Evolutionary conservation across 148 eudicot species (phyloP).

Genomic region (Persicaria maculosa): DNA sequence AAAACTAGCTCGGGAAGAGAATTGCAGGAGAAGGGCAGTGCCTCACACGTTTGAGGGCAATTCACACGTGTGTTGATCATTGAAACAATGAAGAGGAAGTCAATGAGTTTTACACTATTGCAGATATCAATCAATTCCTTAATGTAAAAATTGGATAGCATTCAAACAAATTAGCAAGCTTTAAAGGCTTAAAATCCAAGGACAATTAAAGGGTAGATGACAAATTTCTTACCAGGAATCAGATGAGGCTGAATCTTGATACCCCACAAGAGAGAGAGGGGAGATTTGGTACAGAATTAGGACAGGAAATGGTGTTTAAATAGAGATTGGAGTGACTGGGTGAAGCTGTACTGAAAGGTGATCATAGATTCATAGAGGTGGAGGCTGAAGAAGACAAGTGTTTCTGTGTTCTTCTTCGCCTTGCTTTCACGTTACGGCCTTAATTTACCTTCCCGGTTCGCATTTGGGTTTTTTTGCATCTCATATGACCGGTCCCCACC

Average conservation of each 20-base stretch:
- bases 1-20: constrained; percentile 1
- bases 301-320: too few relatives aligned
- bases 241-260: too few relatives aligned
- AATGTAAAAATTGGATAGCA: background rate
- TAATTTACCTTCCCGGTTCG: too few relatives aligned
- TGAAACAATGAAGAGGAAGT: background rate
- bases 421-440: constrained; percentile 13
- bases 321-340: too few relatives aligned
- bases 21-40: constrained; percentile 1
- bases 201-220: too few relatives aligned
- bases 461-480: too few relatives aligned
- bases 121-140: background rate
- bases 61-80: background rate
- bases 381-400: background rate
- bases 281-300: too few relatives aligned
- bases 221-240: too few relatives aligned
- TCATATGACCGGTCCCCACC: background rate
- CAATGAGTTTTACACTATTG: background rate
- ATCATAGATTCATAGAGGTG: too few relatives aligned
- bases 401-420: background rate
- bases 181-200: too few relatives aligned
- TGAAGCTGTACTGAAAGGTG: too few relatives aligned
- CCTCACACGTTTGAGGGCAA: background rate
- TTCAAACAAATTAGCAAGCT: background rate
- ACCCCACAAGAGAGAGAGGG: too few relatives aligned